phyloP scores from a whole-genome alignment of 225 moss, liverwort and hornwort genomes.

The Polytrichum formosum region DNA sequence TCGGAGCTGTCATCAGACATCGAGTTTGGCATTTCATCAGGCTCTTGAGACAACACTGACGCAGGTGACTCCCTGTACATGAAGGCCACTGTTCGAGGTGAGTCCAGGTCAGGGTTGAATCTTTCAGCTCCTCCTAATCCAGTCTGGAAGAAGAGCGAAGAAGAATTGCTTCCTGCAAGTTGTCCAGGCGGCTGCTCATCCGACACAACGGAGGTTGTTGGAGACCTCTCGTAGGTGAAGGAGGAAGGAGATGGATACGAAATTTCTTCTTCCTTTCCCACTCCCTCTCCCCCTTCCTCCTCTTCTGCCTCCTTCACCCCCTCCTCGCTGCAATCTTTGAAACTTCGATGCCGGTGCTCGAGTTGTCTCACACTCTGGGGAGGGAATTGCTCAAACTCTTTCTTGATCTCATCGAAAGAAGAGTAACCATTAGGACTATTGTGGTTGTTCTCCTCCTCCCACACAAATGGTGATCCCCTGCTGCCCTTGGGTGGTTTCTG shows the following conservation, averaged over 20 bases:
- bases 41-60: neutral
- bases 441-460: neutral
- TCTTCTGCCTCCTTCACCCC: neutral
- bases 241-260: constrained; percentile 9
- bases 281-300: neutral
- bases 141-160: neutral
- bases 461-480: too few relatives aligned
- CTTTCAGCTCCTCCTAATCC: neutral
- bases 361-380: constrained; percentile 12
- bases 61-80: constrained; percentile 1
- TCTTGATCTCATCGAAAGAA: constrained; percentile 6
- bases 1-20: neutral
- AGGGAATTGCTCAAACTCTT: constrained; percentile 15
- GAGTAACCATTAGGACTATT: neutral
- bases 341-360: neutral
- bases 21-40: neutral
- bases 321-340: too few relatives aligned
- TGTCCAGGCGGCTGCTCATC: constrained; percentile 17
- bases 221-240: constrained; percentile 11
- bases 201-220: constrained; percentile 31
- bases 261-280: neutral
- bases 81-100: neutral
- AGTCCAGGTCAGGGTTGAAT: neutral
- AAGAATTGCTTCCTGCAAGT: too few relatives aligned
- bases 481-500: neutral